Base-by-base conservation (phyloP, 73 alveolate genomes). In the Tetrahymena borealis region DNA sequence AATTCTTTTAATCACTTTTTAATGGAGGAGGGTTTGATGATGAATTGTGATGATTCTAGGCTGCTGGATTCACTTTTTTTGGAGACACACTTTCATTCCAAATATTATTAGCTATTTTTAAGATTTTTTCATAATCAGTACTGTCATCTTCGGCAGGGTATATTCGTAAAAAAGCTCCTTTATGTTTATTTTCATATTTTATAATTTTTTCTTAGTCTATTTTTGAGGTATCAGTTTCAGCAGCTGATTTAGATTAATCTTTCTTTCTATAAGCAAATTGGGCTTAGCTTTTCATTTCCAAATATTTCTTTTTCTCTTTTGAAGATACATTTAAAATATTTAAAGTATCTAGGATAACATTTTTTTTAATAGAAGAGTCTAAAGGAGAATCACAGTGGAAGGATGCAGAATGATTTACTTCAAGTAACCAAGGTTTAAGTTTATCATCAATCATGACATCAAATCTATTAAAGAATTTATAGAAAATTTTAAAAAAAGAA, bases 381-480 rank as follows among this genome's bases (percentile, higher is more conserved):
- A 96, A 91, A 11, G 98, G 98, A 4, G 98, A 94, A 40, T 96
- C 98, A 8, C 97, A 94, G 3, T 96, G 93, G 91, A 96, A 96
- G 40, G 98, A 96, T 16, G 98, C 98, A 43, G 98, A 91, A 90
- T 96, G 97, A 91, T 96, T 96, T 7, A 96, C 98, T 94, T 96
- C 98, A 5, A 96, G 35, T 28, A 96, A 90, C 96, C 96, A 94
- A 33, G 98, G 97, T 78, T 96, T 96, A 28, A 94, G 32, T 13
- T 93, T 90, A 15, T 90, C 39, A 94, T 96, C 98, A 24, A 96
- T 42, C 35, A 96, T 93, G 9, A 96, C 92, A 94, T 96, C 98
- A 91, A 96, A 96, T 39, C 93, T 90, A 38, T 90, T 90, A n/a
- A n/a, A n/a, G n/a, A n/a, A n/a, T n/a, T n/a, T n/a, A n/a, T n/a